Evolutionary conservation across 345 rosid species (phyloP).

Genomic region (Murraya paniculata): DNA sequence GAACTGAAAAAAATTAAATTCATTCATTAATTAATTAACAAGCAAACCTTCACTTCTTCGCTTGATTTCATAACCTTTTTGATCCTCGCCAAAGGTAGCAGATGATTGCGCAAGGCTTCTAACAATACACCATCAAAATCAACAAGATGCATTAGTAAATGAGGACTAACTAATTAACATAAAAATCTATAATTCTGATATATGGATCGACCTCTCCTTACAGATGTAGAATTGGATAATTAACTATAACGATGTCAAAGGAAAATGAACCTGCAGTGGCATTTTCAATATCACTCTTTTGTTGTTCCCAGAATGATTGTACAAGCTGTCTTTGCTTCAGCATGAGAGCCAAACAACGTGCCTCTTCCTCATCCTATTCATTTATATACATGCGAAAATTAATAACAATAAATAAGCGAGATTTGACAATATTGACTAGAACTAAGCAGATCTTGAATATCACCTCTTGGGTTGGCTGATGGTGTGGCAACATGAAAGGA

Average conservation of each 20-base stretch:
- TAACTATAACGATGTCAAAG: background rate
- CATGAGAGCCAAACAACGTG: background rate
- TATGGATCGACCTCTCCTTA: background rate
- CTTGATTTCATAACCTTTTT: conserved; percentile 27
- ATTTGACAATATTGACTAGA: too few relatives aligned
- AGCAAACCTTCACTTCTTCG: conserved; percentile 23
- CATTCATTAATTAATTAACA: background rate
- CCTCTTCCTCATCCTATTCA: background rate
- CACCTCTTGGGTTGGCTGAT: background rate
- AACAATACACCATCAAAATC: background rate
- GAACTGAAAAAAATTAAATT: background rate
- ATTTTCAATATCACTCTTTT: background rate
- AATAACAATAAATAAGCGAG: background rate
- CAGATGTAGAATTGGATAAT: background rate
- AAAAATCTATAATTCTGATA: background rate
- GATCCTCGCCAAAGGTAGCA: conserved; percentile 25
- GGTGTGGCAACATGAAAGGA: background rate
- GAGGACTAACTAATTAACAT: background rate
- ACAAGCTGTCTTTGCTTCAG: background rate
- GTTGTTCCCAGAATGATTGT: background rate
- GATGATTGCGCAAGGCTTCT: background rate
- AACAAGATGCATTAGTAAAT: background rate
- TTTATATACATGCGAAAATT: background rate
- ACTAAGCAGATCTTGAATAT: background rate
- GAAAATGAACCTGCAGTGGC: conserved; percentile 1